Conservation (phyloP, 2,329 filamentous ascomycete species). For the Gremmenia infestans region DNA sequence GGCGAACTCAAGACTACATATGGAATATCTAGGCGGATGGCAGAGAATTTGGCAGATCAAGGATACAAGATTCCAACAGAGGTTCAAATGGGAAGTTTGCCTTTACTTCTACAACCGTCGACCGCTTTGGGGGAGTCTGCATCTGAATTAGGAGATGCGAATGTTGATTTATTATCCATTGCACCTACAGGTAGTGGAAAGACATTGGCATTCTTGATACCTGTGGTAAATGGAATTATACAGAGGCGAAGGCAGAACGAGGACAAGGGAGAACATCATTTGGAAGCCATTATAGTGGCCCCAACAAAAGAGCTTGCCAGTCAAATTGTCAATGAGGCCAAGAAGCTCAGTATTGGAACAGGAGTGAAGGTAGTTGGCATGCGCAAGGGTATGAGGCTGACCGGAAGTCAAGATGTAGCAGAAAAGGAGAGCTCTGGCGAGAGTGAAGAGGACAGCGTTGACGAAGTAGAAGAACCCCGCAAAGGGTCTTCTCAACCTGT, state of each 20-base stretch:
- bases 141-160: slow-evolving; percentile 27
- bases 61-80: slow-evolving; percentile 87
- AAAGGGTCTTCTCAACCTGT: slow-evolving; percentile 39
- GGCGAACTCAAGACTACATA: slow-evolving; percentile 65
- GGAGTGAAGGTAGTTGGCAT: slow-evolving; percentile 76
- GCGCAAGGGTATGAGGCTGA: slow-evolving; percentile 76
- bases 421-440: slow-evolving; percentile 28
- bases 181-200: slow-evolving; percentile 96
- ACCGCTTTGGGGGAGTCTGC: slow-evolving; percentile 41
- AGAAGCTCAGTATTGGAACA: slow-evolving; percentile 73
- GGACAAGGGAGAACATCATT: slow-evolving; percentile 42
- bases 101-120: slow-evolving; percentile 63
- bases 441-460: slow-evolving; percentile 30
- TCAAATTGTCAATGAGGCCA: slow-evolving; percentile 80
- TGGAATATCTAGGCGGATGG: slow-evolving; percentile 66
- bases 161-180: slow-evolving; percentile 75
- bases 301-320: slow-evolving; percentile 74
- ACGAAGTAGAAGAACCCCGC: slow-evolving; percentile 33
- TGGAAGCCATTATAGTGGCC: slow-evolving; percentile 67
- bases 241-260: slow-evolving; percentile 40
- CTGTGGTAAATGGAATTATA: slow-evolving; percentile 72
- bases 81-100: slow-evolving; percentile 83
- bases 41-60: slow-evolving; percentile 76
- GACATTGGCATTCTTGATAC: slow-evolving; percentile 88
- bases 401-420: slow-evolving; percentile 34